Base-by-base conservation (phyloP, 148 eudicot genomes). In the Beta vulgaris region DNA sequence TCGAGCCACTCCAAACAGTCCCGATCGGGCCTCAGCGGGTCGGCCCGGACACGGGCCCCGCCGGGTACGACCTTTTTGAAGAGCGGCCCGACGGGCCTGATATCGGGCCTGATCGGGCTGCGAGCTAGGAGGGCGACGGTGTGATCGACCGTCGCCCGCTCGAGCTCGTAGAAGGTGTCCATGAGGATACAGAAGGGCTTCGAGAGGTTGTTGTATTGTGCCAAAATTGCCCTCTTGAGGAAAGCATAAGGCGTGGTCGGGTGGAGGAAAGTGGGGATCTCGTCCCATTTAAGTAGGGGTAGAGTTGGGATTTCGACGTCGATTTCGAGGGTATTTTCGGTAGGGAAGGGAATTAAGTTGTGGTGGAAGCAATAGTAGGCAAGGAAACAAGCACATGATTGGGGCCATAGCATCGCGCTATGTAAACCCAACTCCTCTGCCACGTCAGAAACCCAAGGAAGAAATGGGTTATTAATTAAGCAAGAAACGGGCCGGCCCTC, bases 391-490 rank as follows among this genome's bases (percentile, higher is more conserved):
- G 93, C 93, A 32, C 87, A 85, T 0, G 96, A 89, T 55, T 91
- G 98, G 5, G 88, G 87, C 98, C 98, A 93, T 7, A 93, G 80
- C 87, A 90, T 80, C 1, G 96, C 98, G 42, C 82, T 78, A 0
- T 91, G 93, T 35, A 93, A 48, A 0, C 83, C 84, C 2, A 89
- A 69, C 25, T 57, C 74, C 23, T 84, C 91, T 0, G 98, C 98
- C 19, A 93, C 91, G 53, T 93, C 98, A 11, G 90, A 83, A 5
- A 87, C 98, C 98, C 98, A 93, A 0, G 98, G 96, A 14, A 91
- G 79, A 62, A 91, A 93, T 0, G 96, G 91, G 77, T 89, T 93
- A 83, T 86, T 88, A 51, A 93, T 81, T 0, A 93, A n/a, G 81
- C 98, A 93, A 0, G 87, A 80, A 1, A 92, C 93, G 12, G 95